Evolutionary conservation across 1,284 basidiomycete species (phyloP).

Genomic region (Acaromyces ingoldii): DNA sequence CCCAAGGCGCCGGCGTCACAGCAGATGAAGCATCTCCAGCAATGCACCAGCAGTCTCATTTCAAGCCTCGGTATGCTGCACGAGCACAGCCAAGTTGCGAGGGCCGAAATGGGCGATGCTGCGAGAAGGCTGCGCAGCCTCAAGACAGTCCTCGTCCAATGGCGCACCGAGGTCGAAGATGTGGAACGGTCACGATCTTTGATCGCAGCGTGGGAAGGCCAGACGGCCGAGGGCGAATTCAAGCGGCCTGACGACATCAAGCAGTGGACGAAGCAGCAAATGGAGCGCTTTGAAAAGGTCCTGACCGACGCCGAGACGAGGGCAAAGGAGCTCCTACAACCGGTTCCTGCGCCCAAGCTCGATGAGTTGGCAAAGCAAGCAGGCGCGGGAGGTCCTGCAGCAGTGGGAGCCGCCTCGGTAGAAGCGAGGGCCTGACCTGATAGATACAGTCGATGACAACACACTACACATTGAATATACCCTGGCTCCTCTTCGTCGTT

Average conservation of each 20-base stretch:
- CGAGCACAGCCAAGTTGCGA: slow-evolving; percentile 28
- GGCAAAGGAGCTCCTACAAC: slow-evolving; percentile 13
- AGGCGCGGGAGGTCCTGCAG: too few relatives aligned
- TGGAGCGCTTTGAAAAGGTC: slow-evolving; percentile 11
- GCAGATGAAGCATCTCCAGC: slow-evolving; percentile 12
- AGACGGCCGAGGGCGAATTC: neutral
- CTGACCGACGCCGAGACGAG: slow-evolving; percentile 12
- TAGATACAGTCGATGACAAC: too few relatives aligned
- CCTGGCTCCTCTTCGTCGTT: too few relatives aligned
- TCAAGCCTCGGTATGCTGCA: slow-evolving; percentile 12
- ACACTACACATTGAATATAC: too few relatives aligned
- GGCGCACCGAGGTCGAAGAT: slow-evolving; percentile 19
- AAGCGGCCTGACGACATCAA: slow-evolving; percentile 10
- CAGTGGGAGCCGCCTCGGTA: too few relatives aligned
- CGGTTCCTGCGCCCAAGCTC: slow-evolving; percentile 6
- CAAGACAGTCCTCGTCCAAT: slow-evolving; percentile 15
- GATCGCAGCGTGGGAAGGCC: slow-evolving; percentile 9
- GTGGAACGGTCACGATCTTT: slow-evolving; percentile 13
- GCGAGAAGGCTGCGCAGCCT: slow-evolving; percentile 17
- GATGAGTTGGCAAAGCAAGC: slow-evolving; percentile 1
- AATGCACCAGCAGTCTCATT: slow-evolving; percentile 12
- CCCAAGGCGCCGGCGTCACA: neutral
- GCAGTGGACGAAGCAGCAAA: slow-evolving; percentile 16
- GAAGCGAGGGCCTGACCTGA: too few relatives aligned
- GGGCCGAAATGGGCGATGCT: slow-evolving; percentile 17